Conservation (phyloP, 257 asterid species). For the Nicotiana tomentosiformis region DNA sequence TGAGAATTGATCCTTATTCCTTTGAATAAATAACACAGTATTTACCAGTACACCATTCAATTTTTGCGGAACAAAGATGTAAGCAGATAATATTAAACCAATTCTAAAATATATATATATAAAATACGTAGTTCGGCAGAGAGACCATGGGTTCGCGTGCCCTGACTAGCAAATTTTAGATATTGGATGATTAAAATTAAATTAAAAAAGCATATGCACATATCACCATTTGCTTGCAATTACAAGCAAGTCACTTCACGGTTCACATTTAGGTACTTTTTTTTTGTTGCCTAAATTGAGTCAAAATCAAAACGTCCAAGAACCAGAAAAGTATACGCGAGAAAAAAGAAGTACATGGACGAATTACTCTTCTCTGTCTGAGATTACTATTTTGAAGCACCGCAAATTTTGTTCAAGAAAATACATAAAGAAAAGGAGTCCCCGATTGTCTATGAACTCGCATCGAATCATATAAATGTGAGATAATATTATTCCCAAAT, state of each 20-base stretch:
- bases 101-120: too few relatives aligned
- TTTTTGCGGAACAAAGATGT: too few relatives aligned
- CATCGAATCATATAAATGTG: neutral
- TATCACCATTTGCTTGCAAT: neutral
- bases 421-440: neutral
- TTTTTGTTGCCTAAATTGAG: neutral
- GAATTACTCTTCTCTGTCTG: neutral
- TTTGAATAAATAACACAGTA: too few relatives aligned
- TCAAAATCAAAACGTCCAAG: neutral
- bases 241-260: neutral
- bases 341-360: neutral
- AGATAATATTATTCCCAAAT: too few relatives aligned
- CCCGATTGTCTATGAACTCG: neutral
- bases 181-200: too few relatives aligned
- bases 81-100: too few relatives aligned
- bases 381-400: neutral
- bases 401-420: neutral
- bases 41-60: too few relatives aligned
- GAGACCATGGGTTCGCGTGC: too few relatives aligned
- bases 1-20: too few relatives aligned
- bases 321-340: too few relatives aligned
- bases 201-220: neutral
- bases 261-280: neutral
- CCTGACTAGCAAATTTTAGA: neutral
- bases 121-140: too few relatives aligned